Base-by-base conservation (phyloP, 441 rosid species). In the Arabidopsis hybrid region DNA sequence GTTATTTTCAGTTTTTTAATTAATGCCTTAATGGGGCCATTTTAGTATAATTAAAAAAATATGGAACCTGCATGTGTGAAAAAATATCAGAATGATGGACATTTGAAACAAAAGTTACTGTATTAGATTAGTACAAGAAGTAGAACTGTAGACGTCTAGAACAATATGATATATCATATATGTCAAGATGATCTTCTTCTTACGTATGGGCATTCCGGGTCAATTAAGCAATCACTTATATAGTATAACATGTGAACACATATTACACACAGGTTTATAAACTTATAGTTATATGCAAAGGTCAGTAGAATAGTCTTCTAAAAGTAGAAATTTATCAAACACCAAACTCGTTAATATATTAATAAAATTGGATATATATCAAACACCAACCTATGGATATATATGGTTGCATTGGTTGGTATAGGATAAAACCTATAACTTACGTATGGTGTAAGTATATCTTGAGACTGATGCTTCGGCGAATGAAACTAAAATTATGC, bases 241-340 rank as follows among this genome's bases (percentile, higher is more conserved):
- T 68, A 68, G 36, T 29, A 21, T 57, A 34, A 53, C 63, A 68
- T 71, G 72, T 70, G 72, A 76, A 57, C 75, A 64, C 56, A 56
- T 52, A 68, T 49, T 61, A 10, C 17, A 45, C 32, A 65, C 56
- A 75, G 32, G 12, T 69, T 7, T 46, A 69, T 16, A 10, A 65
- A 50, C 57, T 21, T 21, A 60, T 60, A 46, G 4, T 31, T 57
- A 42, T 38, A 16, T 35, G 40, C 7, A 72, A 57, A 49, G 12
- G 63, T 64, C 56, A 32, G 67, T 64, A 49, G 71, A 70, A 57
- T 69, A 39, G 75, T 76, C 79, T 70, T 4, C 36, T n/a, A 69
- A 55, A 69, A 56, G 53, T 62, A 69, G 35, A 69, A 62, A 36
- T 36, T 55, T 62, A 51, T 56, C 38, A 47, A 55, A 55, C 70